Evolutionary conservation across 495 filamentous ascomycete species (phyloP).

Genomic region (Polyplosphaeria fusca): DNA sequence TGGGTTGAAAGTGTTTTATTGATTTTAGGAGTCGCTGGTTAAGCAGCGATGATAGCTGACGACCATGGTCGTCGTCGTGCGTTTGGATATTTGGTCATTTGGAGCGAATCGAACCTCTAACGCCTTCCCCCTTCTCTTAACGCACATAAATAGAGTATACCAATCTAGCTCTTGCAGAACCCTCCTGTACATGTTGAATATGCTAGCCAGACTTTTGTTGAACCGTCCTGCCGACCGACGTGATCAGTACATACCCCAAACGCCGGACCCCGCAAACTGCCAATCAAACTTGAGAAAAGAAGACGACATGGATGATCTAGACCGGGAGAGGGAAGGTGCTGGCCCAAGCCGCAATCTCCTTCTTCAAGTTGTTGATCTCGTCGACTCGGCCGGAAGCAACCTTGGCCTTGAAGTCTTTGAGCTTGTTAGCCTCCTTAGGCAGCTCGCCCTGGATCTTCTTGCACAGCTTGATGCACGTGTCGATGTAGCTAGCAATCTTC

Average conservation of each 20-base stretch:
- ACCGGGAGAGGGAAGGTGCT: constrained; percentile 90
- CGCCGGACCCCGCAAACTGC: neutral
- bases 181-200: constrained; percentile 23
- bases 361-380: constrained; percentile 76
- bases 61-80: neutral
- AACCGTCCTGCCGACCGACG: constrained; percentile 1
- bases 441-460: constrained; percentile 77
- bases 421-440: constrained; percentile 96
- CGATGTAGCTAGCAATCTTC: constrained; percentile 84
- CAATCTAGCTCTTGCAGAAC: neutral
- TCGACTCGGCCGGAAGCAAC: constrained; percentile 71
- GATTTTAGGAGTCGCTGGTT: neutral
- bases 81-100: no score
- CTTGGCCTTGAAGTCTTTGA: constrained; percentile 98
- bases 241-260: neutral
- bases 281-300: constrained; percentile 12
- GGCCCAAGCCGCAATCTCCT: constrained; percentile 88
- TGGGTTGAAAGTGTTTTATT: neutral
- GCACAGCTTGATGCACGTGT: constrained; percentile 57
- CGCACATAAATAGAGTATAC: neutral
- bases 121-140: no score
- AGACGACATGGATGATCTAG: constrained; percentile 25
- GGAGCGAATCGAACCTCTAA: no score
- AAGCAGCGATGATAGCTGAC: neutral
- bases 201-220: constrained; percentile 30